Evolutionary conservation across 768 basidiomycete genomes (phyloP), one percentile per base, ranked within the genome.

Genomic region (Trametes villosa): DNA sequence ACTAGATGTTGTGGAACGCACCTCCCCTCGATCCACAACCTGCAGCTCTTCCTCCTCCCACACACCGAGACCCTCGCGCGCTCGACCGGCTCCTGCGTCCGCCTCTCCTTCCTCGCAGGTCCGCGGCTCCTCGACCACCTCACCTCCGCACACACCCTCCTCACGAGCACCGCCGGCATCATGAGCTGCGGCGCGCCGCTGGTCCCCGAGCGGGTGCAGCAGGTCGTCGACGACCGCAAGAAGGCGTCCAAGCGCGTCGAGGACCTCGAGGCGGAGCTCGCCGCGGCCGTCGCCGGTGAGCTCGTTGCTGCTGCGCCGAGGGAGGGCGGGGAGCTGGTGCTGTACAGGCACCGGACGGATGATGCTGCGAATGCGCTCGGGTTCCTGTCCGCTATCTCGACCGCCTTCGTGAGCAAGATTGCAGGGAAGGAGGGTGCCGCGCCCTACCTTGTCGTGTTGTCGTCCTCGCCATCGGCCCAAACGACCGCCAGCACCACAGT

Each of bases 91-190:
- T 82, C 84, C 0, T 86, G 87, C 57, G 85, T 84, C 24, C 86
- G 92, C 26, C 80, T 96, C 5, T 91, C 86, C 75, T 95, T 97
- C 77, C 80, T 90, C 50, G 77, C 86, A n/a, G 94, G 94, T 5
- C 87, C 89, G 17, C 86, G 94, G 24, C 80, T 93, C 7, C 82
- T 89, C 44, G 68, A 77, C 2, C 80, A 91, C 68, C 77, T 94
- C 53, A 77, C 82, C 2, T 77, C 82, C 2, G 78, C 85, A 0
- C 88, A 92, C 65, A 71, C 74, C 12, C 70, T 81, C 5, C 78
- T 94, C 33, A 77, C 84, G 2, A 72, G 71, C 45, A 80, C 88
- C 0, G 81, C 91, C 0, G 75, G 82, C 2, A 81, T 80, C 17
- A 78, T 95, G 29, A 91, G 86, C 44, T 88, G 90, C 67, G 87